These are phyloP conservation scores for Gnaphalium uliginosum DNA, from an alignment of 129 eudicot genomes.

Conservation along the genomic window DNA sequence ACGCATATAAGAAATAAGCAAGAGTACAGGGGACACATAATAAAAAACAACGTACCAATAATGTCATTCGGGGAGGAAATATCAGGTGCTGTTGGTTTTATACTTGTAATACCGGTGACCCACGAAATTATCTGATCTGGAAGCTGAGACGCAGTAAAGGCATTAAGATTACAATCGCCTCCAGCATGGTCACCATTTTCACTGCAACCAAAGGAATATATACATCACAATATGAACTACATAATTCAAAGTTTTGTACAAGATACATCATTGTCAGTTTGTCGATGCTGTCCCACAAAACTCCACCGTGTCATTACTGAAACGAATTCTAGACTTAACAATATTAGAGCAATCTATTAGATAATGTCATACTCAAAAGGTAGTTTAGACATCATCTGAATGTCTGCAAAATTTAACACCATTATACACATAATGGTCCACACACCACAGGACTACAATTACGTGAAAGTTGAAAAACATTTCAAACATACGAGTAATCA, in stretches of 20 bases:
- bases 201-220: conserved; percentile 37
- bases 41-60: conserved; percentile 42
- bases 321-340: neutral
- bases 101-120: conserved; percentile 39
- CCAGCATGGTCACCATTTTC: conserved; percentile 38
- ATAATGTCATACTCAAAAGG: neutral
- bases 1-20: neutral
- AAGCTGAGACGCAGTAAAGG: conserved; percentile 51
- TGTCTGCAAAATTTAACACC: neutral
- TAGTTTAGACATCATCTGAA: neutral
- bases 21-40: neutral
- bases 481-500: neutral
- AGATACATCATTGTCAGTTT: neutral
- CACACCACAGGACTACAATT: neutral
- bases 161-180: conserved; percentile 42
- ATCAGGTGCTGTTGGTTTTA: conserved; percentile 34
- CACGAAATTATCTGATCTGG: conserved; percentile 47
- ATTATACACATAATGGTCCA: neutral
- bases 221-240: conserved; percentile 14
- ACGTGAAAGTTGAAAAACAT: neutral
- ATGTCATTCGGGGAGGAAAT: conserved; percentile 53
- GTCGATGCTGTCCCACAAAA: neutral
- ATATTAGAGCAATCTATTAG: neutral
- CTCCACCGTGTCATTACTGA: neutral
- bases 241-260: neutral